Conservation (phyloP, 2,329 filamentous ascomycete genomes). For the Xylaria sp. region DNA sequence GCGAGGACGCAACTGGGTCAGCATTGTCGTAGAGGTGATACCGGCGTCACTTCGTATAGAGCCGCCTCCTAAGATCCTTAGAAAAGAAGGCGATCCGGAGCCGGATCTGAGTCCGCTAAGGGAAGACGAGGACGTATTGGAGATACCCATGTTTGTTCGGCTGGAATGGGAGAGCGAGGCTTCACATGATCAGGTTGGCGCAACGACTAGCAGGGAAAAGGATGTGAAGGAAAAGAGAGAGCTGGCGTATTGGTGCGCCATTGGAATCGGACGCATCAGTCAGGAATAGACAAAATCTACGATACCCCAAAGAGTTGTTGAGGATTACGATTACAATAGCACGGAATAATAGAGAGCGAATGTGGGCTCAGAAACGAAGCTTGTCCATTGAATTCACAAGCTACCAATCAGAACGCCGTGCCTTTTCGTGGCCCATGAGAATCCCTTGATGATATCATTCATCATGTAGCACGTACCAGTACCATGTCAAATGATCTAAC, state of each 20-base stretch:
- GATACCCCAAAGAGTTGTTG: constrained; percentile 54
- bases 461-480: constrained; percentile 44
- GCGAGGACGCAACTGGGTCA: constrained; percentile 92
- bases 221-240: constrained; percentile 82
- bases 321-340: constrained; percentile 7
- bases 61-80: constrained; percentile 45
- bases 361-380: constrained; percentile 48
- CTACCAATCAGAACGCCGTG: constrained; percentile 62
- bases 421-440: constrained; percentile 53
- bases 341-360: constrained; percentile 27
- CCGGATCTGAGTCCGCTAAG: constrained; percentile 60
- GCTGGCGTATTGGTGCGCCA: constrained; percentile 93
- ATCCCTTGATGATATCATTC: constrained; percentile 48
- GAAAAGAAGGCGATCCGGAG: constrained; percentile 51
- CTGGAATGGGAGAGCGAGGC: constrained; percentile 87
- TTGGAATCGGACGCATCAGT: constrained; percentile 85
- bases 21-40: constrained; percentile 90
- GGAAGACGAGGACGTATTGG: constrained; percentile 74
- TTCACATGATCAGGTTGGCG: constrained; percentile 71
- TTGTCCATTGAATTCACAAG: constrained; percentile 57
- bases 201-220: constrained; percentile 63
- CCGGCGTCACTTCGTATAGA: constrained; percentile 66
- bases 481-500: constrained; percentile 41
- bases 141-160: constrained; percentile 94
- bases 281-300: constrained; percentile 53